Base-by-base conservation (phyloP, 1,284 basidiomycete species). In the Boletus semigastroideus region DNA sequence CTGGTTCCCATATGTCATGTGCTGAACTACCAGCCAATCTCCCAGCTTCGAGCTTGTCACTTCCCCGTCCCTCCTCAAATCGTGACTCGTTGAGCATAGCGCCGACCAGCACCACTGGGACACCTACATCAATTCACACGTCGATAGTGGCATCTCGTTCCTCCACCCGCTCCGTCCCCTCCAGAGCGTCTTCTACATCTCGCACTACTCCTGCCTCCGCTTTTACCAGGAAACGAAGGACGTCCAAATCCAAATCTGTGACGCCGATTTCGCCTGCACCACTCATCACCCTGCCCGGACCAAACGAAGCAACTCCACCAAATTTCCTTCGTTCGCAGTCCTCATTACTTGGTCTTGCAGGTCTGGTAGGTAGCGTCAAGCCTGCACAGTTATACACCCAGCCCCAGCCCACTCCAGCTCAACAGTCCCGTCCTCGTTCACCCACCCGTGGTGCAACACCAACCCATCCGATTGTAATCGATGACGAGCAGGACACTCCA, bases 21-120 rank as follows among this genome's bases (percentile, higher is more conserved):
- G 86, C 86, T 90, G 85, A 90, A 90, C 78, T 83, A 76, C 77
- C 85, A 74, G 78, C 83, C 74, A 74, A 79, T 76, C 81, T 82
- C 80, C 72, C 86, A 88, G 86, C 81, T 74, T 56, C 61, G 59
- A 65, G 60, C 46, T 55, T 58, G 59, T 61, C 59, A 48, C 65
- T 68, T 72, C 62, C 54, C n/a, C 46, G 27, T 42, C 46, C 51
- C 31, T 51, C 64, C 57, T 51, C 62, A 57, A 61, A 48, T 33
- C 49, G 42, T 45, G 46, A 36, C 37, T 47, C 31, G 5, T 43
- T 31, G 44, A 39, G 42, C 38, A 16, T 31, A 10, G 17, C 34
- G 17, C 40, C 47, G 1, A 33, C 27, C 10, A 30, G 17, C 13
- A 37, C 42, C n/a, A 14, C 43, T 40, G 39, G 38, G 37, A 51